phyloP scores from a whole-genome alignment of 441 rosid species.

The Isatis lusitanica region DNA sequence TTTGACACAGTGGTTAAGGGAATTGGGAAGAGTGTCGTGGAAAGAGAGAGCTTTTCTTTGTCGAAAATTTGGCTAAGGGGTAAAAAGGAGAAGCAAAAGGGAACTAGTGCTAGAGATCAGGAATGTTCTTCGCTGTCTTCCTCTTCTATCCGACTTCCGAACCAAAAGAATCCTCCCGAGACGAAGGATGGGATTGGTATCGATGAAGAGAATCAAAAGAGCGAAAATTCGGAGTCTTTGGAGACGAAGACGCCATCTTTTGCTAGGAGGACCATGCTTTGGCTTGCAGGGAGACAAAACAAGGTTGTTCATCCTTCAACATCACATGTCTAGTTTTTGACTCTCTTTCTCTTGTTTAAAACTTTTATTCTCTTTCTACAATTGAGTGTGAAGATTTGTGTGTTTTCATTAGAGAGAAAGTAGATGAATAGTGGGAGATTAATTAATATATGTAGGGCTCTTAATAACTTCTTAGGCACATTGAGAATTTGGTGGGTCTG shows the following conservation, averaged over 20 bases:
- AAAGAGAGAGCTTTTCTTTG: constrained; percentile 75
- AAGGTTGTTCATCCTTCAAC: constrained; percentile 71
- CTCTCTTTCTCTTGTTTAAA: not conserved
- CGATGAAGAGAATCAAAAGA: constrained; percentile 54
- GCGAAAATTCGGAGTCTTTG: constrained; percentile 45
- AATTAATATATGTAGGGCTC: not conserved
- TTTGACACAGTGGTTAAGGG: constrained; percentile 38
- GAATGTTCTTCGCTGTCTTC: constrained; percentile 34
- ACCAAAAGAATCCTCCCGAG: constrained; percentile 35
- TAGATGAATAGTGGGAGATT: constrained; percentile 4
- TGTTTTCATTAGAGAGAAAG: constrained; percentile 10
- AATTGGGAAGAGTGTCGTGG: constrained; percentile 46
- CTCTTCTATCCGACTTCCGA: constrained; percentile 50
- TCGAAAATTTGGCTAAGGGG: constrained; percentile 85
- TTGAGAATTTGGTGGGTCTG: not conserved
- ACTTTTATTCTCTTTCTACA: constrained; percentile 20
- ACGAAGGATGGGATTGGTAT: constrained; percentile 35
- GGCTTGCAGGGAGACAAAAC: constrained; percentile 86
- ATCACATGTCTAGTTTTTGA: constrained; percentile 44
- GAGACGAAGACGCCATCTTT: constrained; percentile 73
- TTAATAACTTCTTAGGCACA: constrained; percentile 4
- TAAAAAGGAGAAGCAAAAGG: constrained; percentile 48
- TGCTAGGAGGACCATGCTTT: constrained; percentile 81
- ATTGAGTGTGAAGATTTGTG: not conserved
- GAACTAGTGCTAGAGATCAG: constrained; percentile 20